Evolutionary conservation across 1,284 basidiomycete species (phyloP), one percentile per base, ranked within the genome.

Genomic region (Thecaphora thlaspeos): DNA sequence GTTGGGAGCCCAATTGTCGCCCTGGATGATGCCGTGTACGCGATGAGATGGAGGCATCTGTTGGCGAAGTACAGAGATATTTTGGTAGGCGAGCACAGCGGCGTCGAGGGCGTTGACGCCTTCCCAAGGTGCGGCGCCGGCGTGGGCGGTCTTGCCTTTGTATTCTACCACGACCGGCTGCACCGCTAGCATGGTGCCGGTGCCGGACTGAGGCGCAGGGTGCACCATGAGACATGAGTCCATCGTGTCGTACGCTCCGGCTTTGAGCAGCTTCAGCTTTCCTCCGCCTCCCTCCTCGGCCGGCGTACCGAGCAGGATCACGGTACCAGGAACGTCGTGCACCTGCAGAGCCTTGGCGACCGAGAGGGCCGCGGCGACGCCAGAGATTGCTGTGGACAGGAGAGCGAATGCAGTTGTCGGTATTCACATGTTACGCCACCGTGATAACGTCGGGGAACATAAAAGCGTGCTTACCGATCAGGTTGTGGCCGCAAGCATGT

Each of bases 101-200:
- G 89, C 90, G 75, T 91, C 90, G 39, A 89, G 83, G 4, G 90
- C 89, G 72, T 91, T 91, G 54, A 83, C 83, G 22, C 87, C 90
- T 78, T 90, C 87, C 88, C 88, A 90, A 17, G 87, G 88, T 3
- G 86, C 82, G n/a, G 59, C 68, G 11, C 68, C 71, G 0, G 69
- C 68, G 51, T 78, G 71, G 1, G 76, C 71, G 19, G 70, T 65
- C 4, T 47, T 44, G n/a, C 72, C 71, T 14, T 43, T 63, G 54
- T 53, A 71, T n/a, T 51, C 51, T 21, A 70, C 60, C 22, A 52
- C 43, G 15, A 70, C 48, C 17, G 64, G 55, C n/a, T 59, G 52
- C 2, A 71, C 68, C 1, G 88, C 86, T 12, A 82, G 82, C 32
- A 84, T 82, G 15, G 82, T 77, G 37, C 82, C 83, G 0, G 70